Conservation (phyloP, 2,329 filamentous ascomycete species). For the Boeremia exigua region DNA sequence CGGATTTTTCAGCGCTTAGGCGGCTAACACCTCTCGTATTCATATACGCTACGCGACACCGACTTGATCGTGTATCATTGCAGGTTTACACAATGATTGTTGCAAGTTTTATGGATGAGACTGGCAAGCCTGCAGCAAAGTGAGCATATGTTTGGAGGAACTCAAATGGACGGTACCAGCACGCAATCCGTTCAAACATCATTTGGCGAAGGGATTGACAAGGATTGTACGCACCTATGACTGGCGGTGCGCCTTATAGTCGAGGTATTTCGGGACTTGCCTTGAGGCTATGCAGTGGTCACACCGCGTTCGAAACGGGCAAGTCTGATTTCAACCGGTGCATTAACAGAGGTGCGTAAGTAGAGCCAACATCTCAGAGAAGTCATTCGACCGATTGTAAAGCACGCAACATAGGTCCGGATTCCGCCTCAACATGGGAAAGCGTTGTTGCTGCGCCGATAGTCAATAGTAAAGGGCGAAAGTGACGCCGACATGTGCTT, state of each 20-base stretch:
- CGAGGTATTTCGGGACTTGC: too few species aligned
- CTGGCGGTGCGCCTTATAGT: too few species aligned
- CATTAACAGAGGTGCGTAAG: background rate
- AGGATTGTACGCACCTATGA: too few species aligned
- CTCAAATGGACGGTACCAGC: too few species aligned
- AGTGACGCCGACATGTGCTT: background rate
- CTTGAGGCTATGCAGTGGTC: background rate
- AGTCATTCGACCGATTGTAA: background rate
- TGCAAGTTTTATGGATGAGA: background rate
- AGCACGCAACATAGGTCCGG: background rate
- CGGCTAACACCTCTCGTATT: slow-evolving; percentile 2
- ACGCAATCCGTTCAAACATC: too few species aligned
- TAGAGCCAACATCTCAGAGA: background rate
- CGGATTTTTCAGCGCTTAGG: slow-evolving; percentile 4
- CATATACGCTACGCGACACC: background rate
- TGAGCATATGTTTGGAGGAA: too few species aligned
- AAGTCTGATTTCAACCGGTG: background rate
- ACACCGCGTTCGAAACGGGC: background rate
- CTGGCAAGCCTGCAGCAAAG: background rate
- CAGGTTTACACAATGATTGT: background rate
- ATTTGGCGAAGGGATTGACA: too few species aligned
- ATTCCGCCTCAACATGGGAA: background rate
- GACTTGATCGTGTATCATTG: background rate
- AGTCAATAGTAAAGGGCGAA: background rate
- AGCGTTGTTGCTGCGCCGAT: background rate